A percentile compares a stretch with the other conserved stretches of the same genome.
Conservation (phyloP, 1,284 basidiomycete genomes). For the Tilletia walkeri region DNA sequence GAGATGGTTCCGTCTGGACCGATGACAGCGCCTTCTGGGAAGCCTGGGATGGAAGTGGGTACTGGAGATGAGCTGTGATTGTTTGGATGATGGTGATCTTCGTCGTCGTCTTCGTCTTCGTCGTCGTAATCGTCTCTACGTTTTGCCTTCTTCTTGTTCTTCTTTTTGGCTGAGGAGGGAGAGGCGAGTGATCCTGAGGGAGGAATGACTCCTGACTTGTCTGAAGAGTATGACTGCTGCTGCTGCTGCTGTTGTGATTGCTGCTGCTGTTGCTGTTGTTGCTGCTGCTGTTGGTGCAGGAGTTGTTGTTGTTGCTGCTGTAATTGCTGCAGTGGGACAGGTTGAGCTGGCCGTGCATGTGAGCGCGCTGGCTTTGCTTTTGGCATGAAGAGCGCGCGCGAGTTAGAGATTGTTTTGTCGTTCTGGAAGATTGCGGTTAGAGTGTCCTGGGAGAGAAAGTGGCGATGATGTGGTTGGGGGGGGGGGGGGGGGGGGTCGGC, state of each 20-base stretch:
- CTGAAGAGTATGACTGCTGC: neutral
- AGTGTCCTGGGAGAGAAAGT: neutral
- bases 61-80: too few species aligned
- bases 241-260: neutral
- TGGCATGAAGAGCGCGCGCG: conserved; percentile 12
- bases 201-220: neutral
- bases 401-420: neutral
- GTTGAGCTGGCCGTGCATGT: conserved; percentile 17
- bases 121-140: conserved; percentile 25
- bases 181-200: conserved; percentile 19
- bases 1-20: conserved; percentile 18
- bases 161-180: conserved; percentile 39
- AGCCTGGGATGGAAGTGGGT: conserved; percentile 27
- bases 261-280: conserved; percentile 26
- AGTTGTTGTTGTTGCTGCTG: conserved; percentile 16
- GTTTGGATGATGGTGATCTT: conserved; percentile 21
- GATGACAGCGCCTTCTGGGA: conserved; percentile 22
- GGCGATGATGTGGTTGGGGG: neutral
- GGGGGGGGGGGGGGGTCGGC: neutral
- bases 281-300: conserved; percentile 33
- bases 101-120: conserved; percentile 30
- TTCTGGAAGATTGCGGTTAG: neutral
- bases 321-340: conserved; percentile 15
- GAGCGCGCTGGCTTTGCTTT: conserved; percentile 14
- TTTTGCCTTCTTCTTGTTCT: conserved; percentile 44